A percentile compares a stretch with the other conserved stretches of the same genome.
These are phyloP conservation scores for Crithidia acanthocephali DNA, from an alignment of 208 protist genomes.

Conservation along the genomic window DNA sequence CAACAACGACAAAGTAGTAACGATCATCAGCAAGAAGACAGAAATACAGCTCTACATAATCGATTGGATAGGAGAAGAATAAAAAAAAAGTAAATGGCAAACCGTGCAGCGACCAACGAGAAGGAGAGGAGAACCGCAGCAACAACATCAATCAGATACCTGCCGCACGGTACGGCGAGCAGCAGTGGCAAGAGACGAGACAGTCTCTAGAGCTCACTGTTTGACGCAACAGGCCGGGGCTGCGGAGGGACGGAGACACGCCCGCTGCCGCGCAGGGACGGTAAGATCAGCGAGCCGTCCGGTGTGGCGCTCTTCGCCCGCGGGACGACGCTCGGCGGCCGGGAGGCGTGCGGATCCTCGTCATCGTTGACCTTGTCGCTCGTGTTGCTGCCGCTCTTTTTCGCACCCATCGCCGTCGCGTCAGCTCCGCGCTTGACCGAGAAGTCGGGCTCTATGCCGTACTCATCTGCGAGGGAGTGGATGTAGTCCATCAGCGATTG, in stretches of 20 bases:
- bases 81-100: too few relatives aligned
- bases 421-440: not conserved
- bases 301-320: slow-evolving; percentile 7
- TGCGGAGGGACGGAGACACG: not conserved
- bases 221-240: not conserved
- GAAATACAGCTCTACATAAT: too few relatives aligned
- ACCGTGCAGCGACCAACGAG: too few relatives aligned
- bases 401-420: not conserved
- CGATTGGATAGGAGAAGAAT: too few relatives aligned
- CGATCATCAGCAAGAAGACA: too few relatives aligned
- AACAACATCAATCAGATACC: too few relatives aligned
- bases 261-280: slow-evolving; percentile 3
- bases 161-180: too few relatives aligned
- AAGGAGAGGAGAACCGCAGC: too few relatives aligned
- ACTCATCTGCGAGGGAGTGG: slow-evolving; percentile 13
- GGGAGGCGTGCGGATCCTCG: not conserved
- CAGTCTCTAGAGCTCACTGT: not conserved
- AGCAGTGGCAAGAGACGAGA: too few relatives aligned
- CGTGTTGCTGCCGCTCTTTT: not conserved
- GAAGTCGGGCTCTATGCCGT: slow-evolving; percentile 20
- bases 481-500: slow-evolving; percentile 27
- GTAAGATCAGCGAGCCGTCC: not conserved
- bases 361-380: not conserved
- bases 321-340: slow-evolving; percentile 11
- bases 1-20: too few relatives aligned